A percentile compares a stretch with the other conserved stretches of the same genome.
These are phyloP conservation scores for Eucommia ulmoides DNA, from an alignment of 257 asterid species.

Conservation along the genomic window DNA sequence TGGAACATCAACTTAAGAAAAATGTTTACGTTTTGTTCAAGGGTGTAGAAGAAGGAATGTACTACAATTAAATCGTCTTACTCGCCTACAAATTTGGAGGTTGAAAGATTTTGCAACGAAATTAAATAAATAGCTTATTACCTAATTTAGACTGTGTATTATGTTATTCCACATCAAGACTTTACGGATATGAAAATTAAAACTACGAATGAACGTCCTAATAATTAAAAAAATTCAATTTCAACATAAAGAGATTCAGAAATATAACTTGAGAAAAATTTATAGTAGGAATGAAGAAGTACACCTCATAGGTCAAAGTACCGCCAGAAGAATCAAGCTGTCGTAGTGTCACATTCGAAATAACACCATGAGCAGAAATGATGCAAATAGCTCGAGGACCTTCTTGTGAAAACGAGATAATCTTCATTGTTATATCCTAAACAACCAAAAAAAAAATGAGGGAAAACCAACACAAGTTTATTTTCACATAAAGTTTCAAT, in stretches of 20 bases:
- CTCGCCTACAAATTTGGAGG: too few species aligned
- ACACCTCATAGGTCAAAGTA: slow-evolving; percentile 71
- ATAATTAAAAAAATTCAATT: background rate
- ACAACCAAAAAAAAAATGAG: slow-evolving; percentile 6
- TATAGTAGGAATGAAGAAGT: background rate
- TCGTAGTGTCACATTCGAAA: slow-evolving; percentile 60
- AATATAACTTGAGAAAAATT: background rate
- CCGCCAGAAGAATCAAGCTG: slow-evolving; percentile 77
- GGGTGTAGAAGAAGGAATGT: too few species aligned
- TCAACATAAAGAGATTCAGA: background rate
- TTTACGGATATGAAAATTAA: background rate
- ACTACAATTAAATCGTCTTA: too few species aligned
- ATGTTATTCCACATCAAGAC: background rate
- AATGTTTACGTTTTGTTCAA: too few species aligned
- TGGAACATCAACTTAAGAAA: too few species aligned
- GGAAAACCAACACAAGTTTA: too few species aligned
- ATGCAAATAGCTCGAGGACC: slow-evolving; percentile 84
- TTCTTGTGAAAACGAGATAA: slow-evolving; percentile 56
- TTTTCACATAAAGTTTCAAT: too few species aligned
- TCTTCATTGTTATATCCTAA: slow-evolving; percentile 63
- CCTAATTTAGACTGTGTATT: background rate
- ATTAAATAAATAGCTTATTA: background rate
- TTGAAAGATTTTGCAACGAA: too few species aligned
- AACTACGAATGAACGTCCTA: background rate
- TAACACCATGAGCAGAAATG: slow-evolving; percentile 63